Percentiles rank a stretch among this genome's conserved stretches.
Evolutionary conservation across 2,329 filamentous ascomycete genomes (phyloP).

Genomic region (Trichoderma sp.): DNA sequence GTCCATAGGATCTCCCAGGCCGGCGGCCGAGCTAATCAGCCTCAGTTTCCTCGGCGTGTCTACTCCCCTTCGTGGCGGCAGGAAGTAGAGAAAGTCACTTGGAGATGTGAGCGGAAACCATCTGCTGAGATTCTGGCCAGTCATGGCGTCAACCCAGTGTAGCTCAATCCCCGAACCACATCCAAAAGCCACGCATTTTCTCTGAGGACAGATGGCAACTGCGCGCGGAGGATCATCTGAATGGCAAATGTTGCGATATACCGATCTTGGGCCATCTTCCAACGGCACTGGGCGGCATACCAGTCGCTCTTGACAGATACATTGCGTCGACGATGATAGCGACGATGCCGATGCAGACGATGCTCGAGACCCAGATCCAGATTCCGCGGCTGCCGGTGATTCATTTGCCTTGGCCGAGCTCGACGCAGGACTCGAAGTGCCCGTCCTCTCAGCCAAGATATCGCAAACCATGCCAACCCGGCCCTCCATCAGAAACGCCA

Average conservation of each 20-base stretch:
- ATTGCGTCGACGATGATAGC: constrained; percentile 16
- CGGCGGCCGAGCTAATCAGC: constrained; percentile 62
- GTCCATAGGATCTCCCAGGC: constrained; percentile 31
- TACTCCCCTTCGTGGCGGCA: constrained; percentile 51
- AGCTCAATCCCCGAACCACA: constrained; percentile 64
- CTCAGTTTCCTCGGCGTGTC: constrained; percentile 60
- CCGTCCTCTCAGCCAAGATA: constrained; percentile 37
- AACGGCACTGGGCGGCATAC: constrained; percentile 32
- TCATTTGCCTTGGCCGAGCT: background rate
- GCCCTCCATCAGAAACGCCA: constrained; percentile 61
- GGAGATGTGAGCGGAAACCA: constrained; percentile 58
- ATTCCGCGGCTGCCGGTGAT: background rate
- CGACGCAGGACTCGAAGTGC: constrained; percentile 22
- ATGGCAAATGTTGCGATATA: constrained; percentile 56
- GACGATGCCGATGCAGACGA: background rate
- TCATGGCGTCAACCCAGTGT: constrained; percentile 56
- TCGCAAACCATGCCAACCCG: constrained; percentile 64
- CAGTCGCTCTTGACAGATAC: constrained; percentile 33
- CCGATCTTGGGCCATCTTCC: constrained; percentile 37
- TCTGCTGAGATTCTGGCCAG: constrained; percentile 51
- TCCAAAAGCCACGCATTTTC: constrained; percentile 66
- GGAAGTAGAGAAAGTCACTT: constrained; percentile 60
- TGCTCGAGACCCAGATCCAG: constrained; percentile 24
- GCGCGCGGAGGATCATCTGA: constrained; percentile 65
- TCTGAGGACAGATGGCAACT: constrained; percentile 65